phyloP scores from a whole-genome alignment of 257 asterid genomes.

The Nemophila menziesii region DNA sequence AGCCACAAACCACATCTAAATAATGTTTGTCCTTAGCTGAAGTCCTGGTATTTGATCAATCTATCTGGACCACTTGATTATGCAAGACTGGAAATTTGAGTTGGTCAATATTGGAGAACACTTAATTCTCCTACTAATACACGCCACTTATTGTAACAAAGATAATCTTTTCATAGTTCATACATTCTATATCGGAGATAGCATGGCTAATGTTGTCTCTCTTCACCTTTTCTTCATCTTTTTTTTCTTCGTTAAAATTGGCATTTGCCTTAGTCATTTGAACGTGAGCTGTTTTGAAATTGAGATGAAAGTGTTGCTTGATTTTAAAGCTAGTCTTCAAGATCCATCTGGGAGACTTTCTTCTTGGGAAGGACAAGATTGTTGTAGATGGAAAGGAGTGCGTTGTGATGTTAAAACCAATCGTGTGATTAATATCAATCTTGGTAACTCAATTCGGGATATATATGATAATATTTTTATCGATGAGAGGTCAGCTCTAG shows the following conservation, averaged over 20 bases:
- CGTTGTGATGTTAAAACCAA: slow-evolving; percentile 13
- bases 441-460: not conserved
- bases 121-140: no score
- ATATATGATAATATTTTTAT: not conserved
- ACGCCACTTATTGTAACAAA: no score
- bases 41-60: no score
- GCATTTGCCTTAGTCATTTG: not conserved
- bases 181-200: no score
- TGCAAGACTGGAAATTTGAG: no score
- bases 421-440: slow-evolving; percentile 1
- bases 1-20: no score
- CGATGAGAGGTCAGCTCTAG: not conserved
- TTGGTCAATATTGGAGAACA: no score
- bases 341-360: slow-evolving; percentile 14
- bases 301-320: slow-evolving; percentile 14
- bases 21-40: no score
- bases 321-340: slow-evolving; percentile 7
- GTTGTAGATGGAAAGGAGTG: slow-evolving; percentile 24
- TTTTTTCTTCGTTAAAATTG: not conserved
- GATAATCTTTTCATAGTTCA: no score
- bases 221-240: not conserved
- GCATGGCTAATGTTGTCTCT: not conserved
- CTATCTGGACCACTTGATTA: no score
- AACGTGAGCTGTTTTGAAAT: slow-evolving; percentile 6
- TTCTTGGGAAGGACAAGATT: slow-evolving; percentile 20